A percentile compares a stretch with the other conserved stretches of the same genome.
These are phyloP conservation scores for Rhodamnia argentea DNA, from an alignment of 345 rosid genomes.

Conservation along the genomic window DNA sequence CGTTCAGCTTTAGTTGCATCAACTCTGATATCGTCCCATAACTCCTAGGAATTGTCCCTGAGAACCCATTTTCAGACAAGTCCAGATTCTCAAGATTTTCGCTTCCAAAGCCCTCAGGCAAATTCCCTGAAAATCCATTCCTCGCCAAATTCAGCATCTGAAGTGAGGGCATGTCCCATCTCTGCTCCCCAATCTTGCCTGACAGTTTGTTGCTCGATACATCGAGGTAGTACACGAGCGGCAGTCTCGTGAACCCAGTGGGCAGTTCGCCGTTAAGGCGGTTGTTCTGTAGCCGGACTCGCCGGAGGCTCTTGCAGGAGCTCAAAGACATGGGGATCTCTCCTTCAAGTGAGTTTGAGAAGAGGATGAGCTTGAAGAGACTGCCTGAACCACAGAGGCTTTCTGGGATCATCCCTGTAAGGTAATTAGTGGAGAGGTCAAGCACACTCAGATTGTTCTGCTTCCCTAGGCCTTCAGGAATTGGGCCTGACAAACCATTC, in stretches of 20 bases:
- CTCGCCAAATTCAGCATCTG: slow-evolving; percentile 62
- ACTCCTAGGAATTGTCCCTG: slow-evolving; percentile 39
- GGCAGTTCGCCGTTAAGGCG: slow-evolving; percentile 45
- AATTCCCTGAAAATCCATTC: slow-evolving; percentile 47
- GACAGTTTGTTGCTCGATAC: slow-evolving; percentile 57
- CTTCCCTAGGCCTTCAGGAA: slow-evolving; percentile 66
- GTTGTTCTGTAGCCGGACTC: slow-evolving; percentile 74
- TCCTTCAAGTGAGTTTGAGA: slow-evolving; percentile 59
- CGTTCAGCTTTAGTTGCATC: slow-evolving; percentile 47
- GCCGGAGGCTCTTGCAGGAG: slow-evolving; percentile 45
- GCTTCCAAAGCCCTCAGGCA: slow-evolving; percentile 52
- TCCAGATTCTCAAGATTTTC: slow-evolving; percentile 53
- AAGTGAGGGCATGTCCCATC: slow-evolving; percentile 68
- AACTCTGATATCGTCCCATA: slow-evolving; percentile 37
- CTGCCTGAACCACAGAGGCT: slow-evolving; percentile 52
- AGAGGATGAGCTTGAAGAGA: slow-evolving; percentile 76
- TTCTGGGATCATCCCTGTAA: slow-evolving; percentile 59
- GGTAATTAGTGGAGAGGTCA: slow-evolving; percentile 80
- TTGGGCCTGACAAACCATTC: slow-evolving; percentile 47
- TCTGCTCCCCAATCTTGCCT: slow-evolving; percentile 34
- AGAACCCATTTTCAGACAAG: slow-evolving; percentile 47
- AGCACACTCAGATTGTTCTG: slow-evolving; percentile 54
- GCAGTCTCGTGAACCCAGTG: slow-evolving; percentile 36
- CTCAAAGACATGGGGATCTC: slow-evolving; percentile 44
- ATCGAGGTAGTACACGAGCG: slow-evolving; percentile 68